Percentiles rank a stretch among this genome's conserved stretches.
Evolutionary conservation across 768 basidiomycete species (phyloP).

Genomic region (Collybia mongolica): DNA sequence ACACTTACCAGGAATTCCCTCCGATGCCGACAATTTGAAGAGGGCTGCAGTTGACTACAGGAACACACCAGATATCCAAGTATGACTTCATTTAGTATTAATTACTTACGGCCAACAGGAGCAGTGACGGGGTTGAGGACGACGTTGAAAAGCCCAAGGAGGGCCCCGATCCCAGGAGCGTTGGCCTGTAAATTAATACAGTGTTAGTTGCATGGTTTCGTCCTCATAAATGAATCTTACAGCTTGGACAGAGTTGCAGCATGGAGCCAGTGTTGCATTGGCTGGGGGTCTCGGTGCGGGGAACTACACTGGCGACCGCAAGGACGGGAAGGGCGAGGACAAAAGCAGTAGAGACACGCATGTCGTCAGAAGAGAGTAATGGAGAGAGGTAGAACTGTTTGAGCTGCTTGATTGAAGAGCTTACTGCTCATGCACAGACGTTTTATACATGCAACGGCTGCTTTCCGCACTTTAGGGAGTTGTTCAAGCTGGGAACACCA

Average conservation of each 20-base stretch:
- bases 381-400: no score
- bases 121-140: constrained; percentile 2
- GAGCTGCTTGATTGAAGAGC: not conserved
- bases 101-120: constrained; percentile 13
- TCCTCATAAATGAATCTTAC: not conserved
- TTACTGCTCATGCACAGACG: not conserved
- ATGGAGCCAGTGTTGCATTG: constrained; percentile 17
- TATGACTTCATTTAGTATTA: not conserved
- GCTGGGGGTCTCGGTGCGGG: constrained; percentile 1
- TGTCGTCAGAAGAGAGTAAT: constrained; percentile 4
- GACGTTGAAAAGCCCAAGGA: constrained; percentile 8
- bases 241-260: constrained; percentile 17
- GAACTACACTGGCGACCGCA: constrained; percentile 10
- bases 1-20: constrained; percentile 12
- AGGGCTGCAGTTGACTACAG: constrained; percentile 11
- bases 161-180: not conserved
- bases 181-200: not conserved
- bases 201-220: no score
- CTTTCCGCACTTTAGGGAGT: not conserved
- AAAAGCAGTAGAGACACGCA: constrained; percentile 6
- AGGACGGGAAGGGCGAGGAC: constrained; percentile 5
- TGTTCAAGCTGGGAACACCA: no score
- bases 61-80: not conserved
- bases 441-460: not conserved
- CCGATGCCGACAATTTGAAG: constrained; percentile 8